Percentiles rank a stretch among this genome's conserved stretches.
Conservation (phyloP, 2,329 filamentous ascomycete species). For the Colletotrichum truncatum region DNA sequence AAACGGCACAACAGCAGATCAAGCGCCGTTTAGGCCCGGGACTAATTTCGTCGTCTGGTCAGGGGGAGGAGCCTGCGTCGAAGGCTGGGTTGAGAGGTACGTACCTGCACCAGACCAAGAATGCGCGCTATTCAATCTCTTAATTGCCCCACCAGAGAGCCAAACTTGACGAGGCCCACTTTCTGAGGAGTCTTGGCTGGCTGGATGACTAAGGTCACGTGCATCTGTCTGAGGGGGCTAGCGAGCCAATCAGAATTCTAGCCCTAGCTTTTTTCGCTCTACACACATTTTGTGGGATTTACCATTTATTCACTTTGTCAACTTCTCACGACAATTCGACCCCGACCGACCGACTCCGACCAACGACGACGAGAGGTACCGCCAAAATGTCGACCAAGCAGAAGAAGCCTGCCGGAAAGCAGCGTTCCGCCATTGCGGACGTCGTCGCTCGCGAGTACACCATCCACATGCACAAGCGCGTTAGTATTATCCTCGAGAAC, state of each 20-base stretch:
- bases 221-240: background rate
- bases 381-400: constrained; percentile 70
- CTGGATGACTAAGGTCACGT: background rate
- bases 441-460: constrained; percentile 99
- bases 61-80: constrained; percentile 12
- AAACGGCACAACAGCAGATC: constrained; percentile 24
- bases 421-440: constrained; percentile 95
- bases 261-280: constrained; percentile 27
- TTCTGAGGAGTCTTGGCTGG: background rate
- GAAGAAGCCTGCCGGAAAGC: constrained; percentile 74
- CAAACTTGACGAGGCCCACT: too few species aligned
- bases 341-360: constrained; percentile 29
- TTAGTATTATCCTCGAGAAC: constrained; percentile 26
- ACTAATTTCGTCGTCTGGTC: constrained; percentile 31
- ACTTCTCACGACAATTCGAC: constrained; percentile 30
- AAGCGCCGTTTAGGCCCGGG: constrained; percentile 19
- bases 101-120: constrained; percentile 3
- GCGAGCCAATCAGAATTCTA: constrained; percentile 15
- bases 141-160: background rate
- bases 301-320: constrained; percentile 12
- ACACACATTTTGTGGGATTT: constrained; percentile 29
- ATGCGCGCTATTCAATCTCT: constrained; percentile 8
- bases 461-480: constrained; percentile 99
- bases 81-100: constrained; percentile 2
- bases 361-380: constrained; percentile 38